Percentiles rank a stretch among this genome's conserved stretches.
phyloP scores from a whole-genome alignment of 148 eudicot genomes.

The Camellia granthamiana region DNA sequence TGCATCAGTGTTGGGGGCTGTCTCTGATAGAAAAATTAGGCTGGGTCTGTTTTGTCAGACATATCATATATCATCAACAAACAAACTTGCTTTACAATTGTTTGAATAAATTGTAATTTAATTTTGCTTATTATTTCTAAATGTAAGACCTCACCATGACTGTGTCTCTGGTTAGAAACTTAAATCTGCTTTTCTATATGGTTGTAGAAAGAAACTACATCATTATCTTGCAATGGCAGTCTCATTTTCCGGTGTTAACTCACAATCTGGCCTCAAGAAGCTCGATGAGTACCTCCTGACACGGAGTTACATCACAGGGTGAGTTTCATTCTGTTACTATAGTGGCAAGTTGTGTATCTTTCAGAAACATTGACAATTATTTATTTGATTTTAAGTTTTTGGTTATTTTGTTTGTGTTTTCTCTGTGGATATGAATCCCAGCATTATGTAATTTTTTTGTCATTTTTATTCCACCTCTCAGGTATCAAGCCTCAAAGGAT shows the following conservation, averaged over 20 bases:
- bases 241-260: slow-evolving; percentile 44
- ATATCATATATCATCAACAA: background rate
- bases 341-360: background rate
- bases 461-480: slow-evolving; percentile 16
- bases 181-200: background rate
- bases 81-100: background rate
- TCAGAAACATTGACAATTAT: background rate
- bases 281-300: slow-evolving; percentile 75
- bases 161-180: background rate
- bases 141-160: background rate
- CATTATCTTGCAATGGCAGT: slow-evolving; percentile 54
- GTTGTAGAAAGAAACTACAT: slow-evolving; percentile 4
- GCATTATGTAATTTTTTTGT: background rate
- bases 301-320: slow-evolving; percentile 92
- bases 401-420: background rate
- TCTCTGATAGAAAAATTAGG: background rate
- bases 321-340: slow-evolving; percentile 4
- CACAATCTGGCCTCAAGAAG: slow-evolving; percentile 74
- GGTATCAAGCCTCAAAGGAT: slow-evolving; percentile 90
- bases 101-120: background rate
- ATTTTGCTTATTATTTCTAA: background rate
- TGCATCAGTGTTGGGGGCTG: background rate
- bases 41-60: background rate
- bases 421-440: background rate
- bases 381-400: background rate